Conservation (phyloP, 2,329 filamentous ascomycete genomes). For the Cladosporium phlei region DNA sequence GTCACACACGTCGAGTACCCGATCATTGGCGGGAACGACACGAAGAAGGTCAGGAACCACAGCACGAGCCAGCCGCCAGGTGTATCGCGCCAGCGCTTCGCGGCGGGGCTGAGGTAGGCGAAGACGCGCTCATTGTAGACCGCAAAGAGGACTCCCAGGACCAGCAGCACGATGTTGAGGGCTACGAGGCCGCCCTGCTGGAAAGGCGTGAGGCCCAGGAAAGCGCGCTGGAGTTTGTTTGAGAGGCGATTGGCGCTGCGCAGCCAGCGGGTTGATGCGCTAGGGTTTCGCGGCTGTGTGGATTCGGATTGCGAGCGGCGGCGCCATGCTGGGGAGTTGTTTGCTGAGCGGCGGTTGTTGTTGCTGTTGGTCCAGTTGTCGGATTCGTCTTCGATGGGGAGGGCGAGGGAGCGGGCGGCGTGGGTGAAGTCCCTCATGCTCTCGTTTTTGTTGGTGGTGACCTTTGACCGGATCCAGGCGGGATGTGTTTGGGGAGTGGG, state of each 20-base stretch:
- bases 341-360: slow-evolving; percentile 31
- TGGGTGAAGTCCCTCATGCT: slow-evolving; percentile 30
- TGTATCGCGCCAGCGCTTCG: slow-evolving; percentile 70
- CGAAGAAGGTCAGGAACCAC: slow-evolving; percentile 68
- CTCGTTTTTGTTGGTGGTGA: neutral
- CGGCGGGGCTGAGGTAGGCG: slow-evolving; percentile 64
- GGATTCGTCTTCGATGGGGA: slow-evolving; percentile 45
- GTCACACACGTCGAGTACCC: slow-evolving; percentile 78
- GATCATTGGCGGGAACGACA: slow-evolving; percentile 81
- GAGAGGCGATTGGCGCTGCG: slow-evolving; percentile 30
- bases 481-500: neutral
- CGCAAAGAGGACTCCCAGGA: slow-evolving; percentile 63
- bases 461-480: too few relatives aligned
- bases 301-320: slow-evolving; percentile 16
- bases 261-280: slow-evolving; percentile 39
- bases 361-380: too few relatives aligned
- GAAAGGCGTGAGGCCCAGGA: slow-evolving; percentile 52
- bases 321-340: slow-evolving; percentile 13
- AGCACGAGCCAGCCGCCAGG: slow-evolving; percentile 68
- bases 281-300: slow-evolving; percentile 23
- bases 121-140: slow-evolving; percentile 79
- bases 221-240: slow-evolving; percentile 46
- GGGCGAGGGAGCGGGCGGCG: slow-evolving; percentile 49
- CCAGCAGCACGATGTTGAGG: slow-evolving; percentile 47
- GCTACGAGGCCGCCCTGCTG: slow-evolving; percentile 58